Evolutionary conservation across 2,329 filamentous ascomycete genomes (phyloP).

Genomic region (Botrytis pseudocinerea): DNA sequence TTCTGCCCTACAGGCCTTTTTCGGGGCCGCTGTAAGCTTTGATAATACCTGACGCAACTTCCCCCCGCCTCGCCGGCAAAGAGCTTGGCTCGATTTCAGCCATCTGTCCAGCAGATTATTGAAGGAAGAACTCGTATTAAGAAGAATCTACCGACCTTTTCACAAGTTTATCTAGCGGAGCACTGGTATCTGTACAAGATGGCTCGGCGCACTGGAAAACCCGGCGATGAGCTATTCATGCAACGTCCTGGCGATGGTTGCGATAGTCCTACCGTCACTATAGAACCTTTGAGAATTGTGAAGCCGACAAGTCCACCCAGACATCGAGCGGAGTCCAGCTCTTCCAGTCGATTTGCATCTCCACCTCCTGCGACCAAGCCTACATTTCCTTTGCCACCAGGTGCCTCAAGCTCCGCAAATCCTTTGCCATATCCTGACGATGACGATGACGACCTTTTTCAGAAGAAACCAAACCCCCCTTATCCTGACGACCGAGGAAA

Average conservation of each 20-base stretch:
- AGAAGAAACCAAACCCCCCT: constrained; percentile 32
- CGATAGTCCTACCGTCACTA: constrained; percentile 66
- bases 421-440: constrained; percentile 74
- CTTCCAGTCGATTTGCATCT: constrained; percentile 49
- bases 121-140: constrained; percentile 34
- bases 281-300: constrained; percentile 82
- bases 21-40: constrained; percentile 13
- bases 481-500: constrained; percentile 41
- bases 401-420: constrained; percentile 68
- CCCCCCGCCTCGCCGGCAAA: constrained; percentile 23
- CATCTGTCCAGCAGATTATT: constrained; percentile 7
- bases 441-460: constrained; percentile 49
- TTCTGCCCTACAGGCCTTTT: constrained; percentile 17
- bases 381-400: constrained; percentile 64
- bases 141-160: constrained; percentile 37
- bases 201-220: constrained; percentile 56
- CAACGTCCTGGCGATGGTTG: constrained; percentile 47
- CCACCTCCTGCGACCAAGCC: constrained; percentile 53
- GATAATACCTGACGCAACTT: constrained; percentile 14
- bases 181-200: constrained; percentile 35
- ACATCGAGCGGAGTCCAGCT: constrained; percentile 42
- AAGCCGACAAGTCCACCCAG: constrained; percentile 69
- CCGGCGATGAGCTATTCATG: constrained; percentile 84
- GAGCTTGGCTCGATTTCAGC: constrained; percentile 4
- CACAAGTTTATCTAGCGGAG: constrained; percentile 33